These are phyloP conservation scores for Fabrea salina DNA, from an alignment of 169 alveolate genomes.

Conservation along the genomic window DNA sequence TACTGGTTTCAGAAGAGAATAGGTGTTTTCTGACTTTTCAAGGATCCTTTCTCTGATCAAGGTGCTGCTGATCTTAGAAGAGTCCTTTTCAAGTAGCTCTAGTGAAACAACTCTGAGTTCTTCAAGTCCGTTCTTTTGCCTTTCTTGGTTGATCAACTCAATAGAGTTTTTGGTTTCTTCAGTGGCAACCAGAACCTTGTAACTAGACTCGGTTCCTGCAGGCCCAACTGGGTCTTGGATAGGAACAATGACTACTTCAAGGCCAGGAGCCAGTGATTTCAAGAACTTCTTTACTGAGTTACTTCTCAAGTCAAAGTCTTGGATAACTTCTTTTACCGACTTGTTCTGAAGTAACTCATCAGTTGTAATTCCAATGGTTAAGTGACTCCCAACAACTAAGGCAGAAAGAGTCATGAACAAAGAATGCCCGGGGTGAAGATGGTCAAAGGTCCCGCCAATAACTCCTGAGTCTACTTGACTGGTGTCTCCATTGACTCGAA, in stretches of 20 bases:
- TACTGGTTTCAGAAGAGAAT: not conserved
- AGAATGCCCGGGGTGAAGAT: not conserved
- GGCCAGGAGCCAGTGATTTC: not conserved
- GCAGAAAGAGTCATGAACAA: not conserved
- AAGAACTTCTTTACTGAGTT: not conserved
- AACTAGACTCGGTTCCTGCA: not conserved
- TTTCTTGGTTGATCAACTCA: not conserved
- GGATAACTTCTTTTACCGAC: not conserved
- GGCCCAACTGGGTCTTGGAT: not conserved
- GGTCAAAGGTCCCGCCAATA: slow-evolving; percentile 16
- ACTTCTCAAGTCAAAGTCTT: not conserved
- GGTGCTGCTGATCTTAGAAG: not conserved
- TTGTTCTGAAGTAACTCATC: not conserved
- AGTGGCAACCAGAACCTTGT: not conserved
- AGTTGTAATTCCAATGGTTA: not conserved
- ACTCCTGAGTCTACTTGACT: not conserved
- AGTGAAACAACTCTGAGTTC: not conserved
- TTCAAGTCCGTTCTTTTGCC: not conserved
- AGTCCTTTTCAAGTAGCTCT: not conserved
- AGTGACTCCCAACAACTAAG: not conserved
- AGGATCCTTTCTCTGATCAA: not conserved
- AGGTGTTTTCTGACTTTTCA: not conserved
- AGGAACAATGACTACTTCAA: not conserved
- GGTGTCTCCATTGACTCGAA: not conserved
- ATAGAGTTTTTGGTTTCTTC: not conserved